phyloP scores from a whole-genome alignment of 305 asterid genomes.

The Fraxinus sp. region DNA sequence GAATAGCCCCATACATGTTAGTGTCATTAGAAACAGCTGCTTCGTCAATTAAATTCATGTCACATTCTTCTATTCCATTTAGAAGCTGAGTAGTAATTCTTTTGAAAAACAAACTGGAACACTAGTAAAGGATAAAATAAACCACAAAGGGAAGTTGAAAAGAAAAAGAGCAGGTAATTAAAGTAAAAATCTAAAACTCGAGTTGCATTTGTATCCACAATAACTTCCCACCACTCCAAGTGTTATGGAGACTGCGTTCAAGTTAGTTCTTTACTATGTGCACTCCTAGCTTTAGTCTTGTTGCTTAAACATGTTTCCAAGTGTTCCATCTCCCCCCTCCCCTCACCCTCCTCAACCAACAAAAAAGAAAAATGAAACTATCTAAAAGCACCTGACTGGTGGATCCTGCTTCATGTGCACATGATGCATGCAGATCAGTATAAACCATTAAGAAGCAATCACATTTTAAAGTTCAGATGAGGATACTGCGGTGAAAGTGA shows the following conservation, averaged over 20 bases:
- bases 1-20: constrained; percentile 38
- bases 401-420: constrained; percentile 8
- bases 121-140: constrained; percentile 44
- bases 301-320: constrained; percentile 9
- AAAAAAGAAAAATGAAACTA: neutral
- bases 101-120: constrained; percentile 66
- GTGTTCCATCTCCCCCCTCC: constrained; percentile 3
- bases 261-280: constrained; percentile 11
- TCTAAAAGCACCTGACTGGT: constrained; percentile 13
- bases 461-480: constrained; percentile 24
- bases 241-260: constrained; percentile 3
- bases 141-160: constrained; percentile 12
- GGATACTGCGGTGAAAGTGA: constrained; percentile 86
- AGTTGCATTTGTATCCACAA: neutral
- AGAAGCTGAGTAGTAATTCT: constrained; percentile 68
- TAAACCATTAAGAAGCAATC: constrained; percentile 13
- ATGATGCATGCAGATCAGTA: neutral
- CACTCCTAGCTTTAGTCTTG: neutral
- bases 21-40: constrained; percentile 30
- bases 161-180: constrained; percentile 2
- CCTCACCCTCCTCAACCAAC: no score
- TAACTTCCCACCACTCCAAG: constrained; percentile 18
- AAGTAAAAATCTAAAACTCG: neutral
- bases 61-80: constrained; percentile 69
- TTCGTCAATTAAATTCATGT: constrained; percentile 38